These are phyloP conservation scores for Daldinia concentrica DNA, from an alignment of 495 filamentous ascomycete species.

Conservation along the genomic window DNA sequence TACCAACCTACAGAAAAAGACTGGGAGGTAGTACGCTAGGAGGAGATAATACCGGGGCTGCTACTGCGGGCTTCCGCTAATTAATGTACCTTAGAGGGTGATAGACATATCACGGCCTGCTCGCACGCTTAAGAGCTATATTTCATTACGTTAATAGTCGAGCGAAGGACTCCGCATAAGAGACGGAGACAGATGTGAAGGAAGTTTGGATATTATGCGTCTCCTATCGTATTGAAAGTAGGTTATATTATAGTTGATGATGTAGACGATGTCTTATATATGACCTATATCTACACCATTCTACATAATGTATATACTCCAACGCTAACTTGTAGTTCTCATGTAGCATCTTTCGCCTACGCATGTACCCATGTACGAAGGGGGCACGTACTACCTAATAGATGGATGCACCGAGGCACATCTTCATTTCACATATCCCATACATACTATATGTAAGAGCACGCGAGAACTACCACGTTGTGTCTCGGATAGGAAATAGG, in stretches of 20 bases:
- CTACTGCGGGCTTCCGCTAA: not conserved
- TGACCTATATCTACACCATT: slow-evolving; percentile 8
- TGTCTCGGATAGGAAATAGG: slow-evolving; percentile 39
- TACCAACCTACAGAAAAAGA: not conserved
- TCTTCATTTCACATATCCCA: slow-evolving; percentile 7
- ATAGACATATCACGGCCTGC: not conserved
- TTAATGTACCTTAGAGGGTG: not conserved
- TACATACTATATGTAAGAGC: slow-evolving; percentile 12
- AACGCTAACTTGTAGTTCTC: slow-evolving; percentile 12
- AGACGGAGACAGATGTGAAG: not conserved
- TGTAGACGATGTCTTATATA: slow-evolving; percentile 11
- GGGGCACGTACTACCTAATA: slow-evolving; percentile 22
- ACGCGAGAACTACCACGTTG: slow-evolving; percentile 42
- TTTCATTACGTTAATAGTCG: not conserved
- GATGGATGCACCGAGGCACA: slow-evolving; percentile 16
- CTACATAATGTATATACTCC: slow-evolving; percentile 7
- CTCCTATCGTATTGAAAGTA: slow-evolving; percentile 11
- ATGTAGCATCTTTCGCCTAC: slow-evolving; percentile 8
- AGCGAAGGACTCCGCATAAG: not conserved
- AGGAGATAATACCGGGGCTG: slow-evolving; percentile 13
- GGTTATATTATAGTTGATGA: not conserved
- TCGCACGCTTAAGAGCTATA: not conserved
- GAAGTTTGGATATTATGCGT: slow-evolving; percentile 1
- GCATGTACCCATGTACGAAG: slow-evolving; percentile 23
- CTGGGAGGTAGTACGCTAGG: slow-evolving; percentile 21